Evolutionary conservation across 208 protist species (phyloP), one percentile per base, ranked within the genome.

Genomic region (Trypanosoma avium): DNA sequence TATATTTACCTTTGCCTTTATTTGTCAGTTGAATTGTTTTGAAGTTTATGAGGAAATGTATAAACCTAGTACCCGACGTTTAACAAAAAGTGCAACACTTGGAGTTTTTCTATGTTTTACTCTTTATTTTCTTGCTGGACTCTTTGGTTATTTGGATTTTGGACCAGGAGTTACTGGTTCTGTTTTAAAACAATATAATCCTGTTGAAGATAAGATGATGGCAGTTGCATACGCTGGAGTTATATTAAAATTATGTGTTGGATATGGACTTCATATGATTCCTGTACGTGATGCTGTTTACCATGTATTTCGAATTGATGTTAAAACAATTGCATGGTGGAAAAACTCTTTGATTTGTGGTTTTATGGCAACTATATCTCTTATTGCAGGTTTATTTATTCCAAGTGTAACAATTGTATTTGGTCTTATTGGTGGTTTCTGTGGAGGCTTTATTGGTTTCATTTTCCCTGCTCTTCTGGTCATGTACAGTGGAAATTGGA

Each of bases 141-240:
- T 90, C 22, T 88, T 88, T 42, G 87, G 87, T 2, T 89, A 91
- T 70, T 33, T 85, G n/a, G 79, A 90, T 67, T 91, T 91, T 61
- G 79, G 76, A 12, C 17, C 60, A 7, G 53, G 50, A 10, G 54
- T 82, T 17, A 70, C 42, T 7, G 79, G 70, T 36, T 84, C 83
- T 22, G 67, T 86, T 7, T 61, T 93, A 19, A 70, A 73, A 19
- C 56, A 75, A 61, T 90, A 90, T 66, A 74, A 88, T 62, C 84
- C 87, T 0, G 45, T 77, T 13, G 47, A 85, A 19, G 77, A 86
- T 26, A 62, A 62, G 29, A 66, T 86, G 38, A 79, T 91, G 67
- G 70, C 61, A 2, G 73, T 84, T 4, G 70, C 61, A 17, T 87
- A 84, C 70, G 67, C 73, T 19, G 84, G 79, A 21, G 69, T 93